Evolutionary conservation across 2,329 filamentous ascomycete genomes (phyloP), one percentile per base, ranked within the genome.

Genomic region (Seiridium cupressi): DNA sequence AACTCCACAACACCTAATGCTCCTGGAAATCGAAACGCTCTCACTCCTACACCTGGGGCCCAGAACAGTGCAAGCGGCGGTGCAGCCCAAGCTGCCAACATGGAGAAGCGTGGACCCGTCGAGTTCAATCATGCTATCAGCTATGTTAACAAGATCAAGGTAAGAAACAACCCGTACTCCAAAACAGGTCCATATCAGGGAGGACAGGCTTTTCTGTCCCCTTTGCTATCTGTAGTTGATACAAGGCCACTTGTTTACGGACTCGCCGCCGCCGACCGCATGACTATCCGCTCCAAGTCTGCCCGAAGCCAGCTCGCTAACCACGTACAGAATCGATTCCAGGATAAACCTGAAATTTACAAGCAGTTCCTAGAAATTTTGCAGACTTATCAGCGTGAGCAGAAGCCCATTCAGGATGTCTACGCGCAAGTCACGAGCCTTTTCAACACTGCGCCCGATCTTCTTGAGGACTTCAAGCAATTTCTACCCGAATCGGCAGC

Each of bases 81-180:
- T 62, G 83, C 81, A 31, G 77, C 80, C 66, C 78, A 85, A 76
- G 76, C 89, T 76, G 77, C 84, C 74, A 77, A 84, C 76, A 77
- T 91, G 72, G 93, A 96, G 74, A 96, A 95, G 72, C 87, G 93
- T 59, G 94, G 93, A 0, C 95, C 95, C 1, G 95, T 99, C 18
- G 95, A 99, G 72, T 99, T 99, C 76, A 99, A 99, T 73, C 95
- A 99, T 77, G 95, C 95, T 0, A 99, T 99, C 64, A 98, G 93
- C 74, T 99, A 99, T 70, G 95, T 99, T 58, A 99, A 99, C 73
- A 99, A 99, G 79, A 99, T 99, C 70, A 99, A 99, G 89, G 93
- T 95, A 42, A 51, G 55, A 38, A 26, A 35, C 8, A 35, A 13
- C 32, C 55, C 35, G 55, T 18, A 46, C 42, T 49, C 26, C 32